Evolutionary conservation across 495 filamentous ascomycete species (phyloP).

Genomic region (Trichocladium antarcticum): DNA sequence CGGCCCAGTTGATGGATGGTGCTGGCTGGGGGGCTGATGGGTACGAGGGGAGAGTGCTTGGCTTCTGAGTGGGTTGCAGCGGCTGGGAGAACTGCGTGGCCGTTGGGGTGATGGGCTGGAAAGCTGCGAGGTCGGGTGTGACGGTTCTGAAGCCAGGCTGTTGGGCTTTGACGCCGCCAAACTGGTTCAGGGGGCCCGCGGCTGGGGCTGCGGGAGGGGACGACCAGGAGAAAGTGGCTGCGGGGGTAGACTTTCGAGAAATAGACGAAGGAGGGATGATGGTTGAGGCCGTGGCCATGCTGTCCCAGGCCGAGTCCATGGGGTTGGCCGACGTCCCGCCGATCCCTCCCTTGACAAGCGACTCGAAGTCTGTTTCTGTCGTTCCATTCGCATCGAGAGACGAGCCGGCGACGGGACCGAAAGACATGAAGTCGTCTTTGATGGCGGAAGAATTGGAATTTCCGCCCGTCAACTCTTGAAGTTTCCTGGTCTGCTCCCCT

Average conservation of each 20-base stretch:
- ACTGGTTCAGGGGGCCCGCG: conserved; percentile 16
- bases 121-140: conserved; percentile 43
- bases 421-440: conserved; percentile 50
- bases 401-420: conserved; percentile 40
- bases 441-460: conserved; percentile 25
- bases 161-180: conserved; percentile 31
- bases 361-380: conserved; percentile 67
- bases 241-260: conserved; percentile 20
- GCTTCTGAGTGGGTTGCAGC: conserved; percentile 26
- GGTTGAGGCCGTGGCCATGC: conserved; percentile 14
- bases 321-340: conserved; percentile 19
- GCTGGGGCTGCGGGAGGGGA: conserved; percentile 26
- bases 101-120: conserved; percentile 40
- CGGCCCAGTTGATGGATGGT: conserved; percentile 29
- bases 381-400: conserved; percentile 42
- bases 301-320: conserved; percentile 38
- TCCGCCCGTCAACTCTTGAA: conserved; percentile 62
- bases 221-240: conserved; percentile 51
- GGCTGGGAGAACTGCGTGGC: conserved; percentile 46
- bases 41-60: neutral
- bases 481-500: conserved; percentile 72
- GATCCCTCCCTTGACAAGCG: conserved; percentile 62
- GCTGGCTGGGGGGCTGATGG: conserved; percentile 4
- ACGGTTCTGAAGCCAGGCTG: conserved; percentile 41
- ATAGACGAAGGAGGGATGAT: conserved; percentile 17